Evolutionary conservation across 2,329 filamentous ascomycete genomes (phyloP), one percentile per base, ranked within the genome.

Genomic region (Nakataea oryzae): DNA sequence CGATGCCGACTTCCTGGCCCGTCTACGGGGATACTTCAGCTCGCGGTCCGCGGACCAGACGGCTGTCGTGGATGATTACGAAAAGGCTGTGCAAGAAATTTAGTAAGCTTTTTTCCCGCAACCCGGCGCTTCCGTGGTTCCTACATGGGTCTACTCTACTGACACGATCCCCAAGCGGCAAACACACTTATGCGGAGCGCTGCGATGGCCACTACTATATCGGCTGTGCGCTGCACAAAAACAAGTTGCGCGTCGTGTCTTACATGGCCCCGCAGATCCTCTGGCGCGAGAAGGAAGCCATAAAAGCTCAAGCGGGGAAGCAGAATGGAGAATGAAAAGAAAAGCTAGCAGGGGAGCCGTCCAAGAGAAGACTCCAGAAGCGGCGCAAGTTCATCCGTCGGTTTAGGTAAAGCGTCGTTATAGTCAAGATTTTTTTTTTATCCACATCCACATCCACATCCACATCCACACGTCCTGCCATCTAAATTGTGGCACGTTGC

Each of bases 51-150:
- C 61, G 17, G 65, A 65, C 12, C 64, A 64, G 1, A 47, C 30
- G 30, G 30, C 61, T 32, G 63, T 67, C 60, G 65, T 67, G 65
- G 63, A 67, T 54, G 67, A 65, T 12, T 69, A 68, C 28, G 68
- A 68, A 29, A 58, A 63, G 34, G 65, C 67, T 2, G 28, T 68
- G 58, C 59, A 65, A 29, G 63, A 63, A 50, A 65, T 66, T 29
- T 67, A 29, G 57, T 59, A 17, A 47, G 57, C 34, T 58, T n/a
- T n/a, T n/a, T n/a, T n/a, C n/a, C 30, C 30, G 30, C 30, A 30
- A 5, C 14, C 14, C 30, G 24, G 9, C 28, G 14, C 14, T 34
- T 58, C 13, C 12, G 27, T 26, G 14, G 12, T 14, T 12, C 14
- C 21, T 2, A n/a, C 24, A n/a, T 28, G n/a, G 13, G 21, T 11